phyloP scores from a whole-genome alignment of 441 rosid species.

The Croton setiger region DNA sequence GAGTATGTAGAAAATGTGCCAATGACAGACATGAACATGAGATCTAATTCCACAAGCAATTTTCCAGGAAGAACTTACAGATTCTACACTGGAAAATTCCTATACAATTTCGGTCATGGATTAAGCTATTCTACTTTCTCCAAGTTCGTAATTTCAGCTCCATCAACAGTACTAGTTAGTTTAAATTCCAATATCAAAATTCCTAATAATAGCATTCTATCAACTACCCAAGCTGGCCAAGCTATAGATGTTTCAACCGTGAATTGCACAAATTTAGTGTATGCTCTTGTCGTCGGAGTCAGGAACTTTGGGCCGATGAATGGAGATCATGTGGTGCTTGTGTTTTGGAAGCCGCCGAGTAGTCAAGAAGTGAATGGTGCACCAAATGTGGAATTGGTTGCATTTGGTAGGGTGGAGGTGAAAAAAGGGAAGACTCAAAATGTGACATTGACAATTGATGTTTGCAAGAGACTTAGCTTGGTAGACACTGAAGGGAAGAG shows the following conservation, averaged over 20 bases:
- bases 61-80: constrained; percentile 51
- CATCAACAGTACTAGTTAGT: constrained; percentile 24
- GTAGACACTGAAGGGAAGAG: constrained; percentile 37
- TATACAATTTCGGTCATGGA: constrained; percentile 45
- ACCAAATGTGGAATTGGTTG: constrained; percentile 33
- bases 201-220: constrained; percentile 1
- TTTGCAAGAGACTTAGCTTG: constrained; percentile 34
- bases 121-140: constrained; percentile 45
- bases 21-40: constrained; percentile 57
- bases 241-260: constrained; percentile 26
- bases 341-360: constrained; percentile 13
- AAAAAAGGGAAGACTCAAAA: constrained; percentile 26
- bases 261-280: constrained; percentile 26
- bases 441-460: constrained; percentile 25
- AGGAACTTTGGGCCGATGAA: constrained; percentile 29
- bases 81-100: constrained; percentile 31
- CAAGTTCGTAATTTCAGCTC: constrained; percentile 33
- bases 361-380: constrained; percentile 13
- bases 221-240: constrained; percentile 7
- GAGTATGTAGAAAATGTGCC: constrained; percentile 35
- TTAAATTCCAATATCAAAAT: neutral
- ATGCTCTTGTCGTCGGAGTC: constrained; percentile 26
- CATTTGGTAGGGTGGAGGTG: constrained; percentile 38
- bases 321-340: constrained; percentile 15
- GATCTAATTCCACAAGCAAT: constrained; percentile 29